Percentiles rank a stretch among this genome's conserved stretches.
Evolutionary conservation across 1,284 basidiomycete genomes (phyloP).

Genomic region (Athelia sp.): DNA sequence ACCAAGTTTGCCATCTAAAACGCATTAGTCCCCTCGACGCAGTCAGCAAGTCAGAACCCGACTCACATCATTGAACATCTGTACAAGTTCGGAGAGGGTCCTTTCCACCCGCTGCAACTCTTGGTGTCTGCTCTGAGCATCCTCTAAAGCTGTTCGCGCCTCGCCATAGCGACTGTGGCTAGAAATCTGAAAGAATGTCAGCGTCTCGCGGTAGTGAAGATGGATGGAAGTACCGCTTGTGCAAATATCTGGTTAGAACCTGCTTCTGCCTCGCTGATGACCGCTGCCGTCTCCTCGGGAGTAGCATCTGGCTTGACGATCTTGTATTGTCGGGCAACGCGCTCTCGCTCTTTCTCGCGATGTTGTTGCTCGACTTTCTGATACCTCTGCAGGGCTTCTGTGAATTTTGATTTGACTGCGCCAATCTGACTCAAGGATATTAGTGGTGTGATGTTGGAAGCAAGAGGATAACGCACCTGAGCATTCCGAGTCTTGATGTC

Average conservation of each 20-base stretch:
- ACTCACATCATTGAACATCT: conserved; percentile 79
- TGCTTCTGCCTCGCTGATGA: conserved; percentile 60
- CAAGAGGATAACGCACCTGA: conserved; percentile 49
- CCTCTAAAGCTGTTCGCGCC: conserved; percentile 79
- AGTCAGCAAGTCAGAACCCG: conserved; percentile 4
- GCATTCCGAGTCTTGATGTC: conserved; percentile 66
- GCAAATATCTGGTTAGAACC: conserved; percentile 74
- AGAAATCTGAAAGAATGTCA: conserved; percentile 31
- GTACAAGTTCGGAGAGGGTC: conserved; percentile 84
- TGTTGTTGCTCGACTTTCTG: conserved; percentile 87
- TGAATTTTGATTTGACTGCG: conserved; percentile 54
- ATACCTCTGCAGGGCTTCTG: conserved; percentile 67
- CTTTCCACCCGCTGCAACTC: conserved; percentile 86
- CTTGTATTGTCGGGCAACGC: conserved; percentile 86
- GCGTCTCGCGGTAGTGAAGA: neutral
- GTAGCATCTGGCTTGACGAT: conserved; percentile 94
- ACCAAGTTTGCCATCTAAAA: conserved; percentile 74
- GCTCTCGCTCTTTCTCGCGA: conserved; percentile 74
- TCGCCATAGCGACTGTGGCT: conserved; percentile 82
- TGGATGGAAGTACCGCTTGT: conserved; percentile 62
- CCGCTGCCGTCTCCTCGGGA: conserved; percentile 73
- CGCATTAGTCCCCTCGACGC: neutral
- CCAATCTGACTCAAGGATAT: conserved; percentile 39
- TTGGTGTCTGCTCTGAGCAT: conserved; percentile 88
- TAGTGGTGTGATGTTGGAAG: neutral